These are phyloP conservation scores for Neltuma alba DNA, from an alignment of 306 rosid genomes.

Conservation along the genomic window DNA sequence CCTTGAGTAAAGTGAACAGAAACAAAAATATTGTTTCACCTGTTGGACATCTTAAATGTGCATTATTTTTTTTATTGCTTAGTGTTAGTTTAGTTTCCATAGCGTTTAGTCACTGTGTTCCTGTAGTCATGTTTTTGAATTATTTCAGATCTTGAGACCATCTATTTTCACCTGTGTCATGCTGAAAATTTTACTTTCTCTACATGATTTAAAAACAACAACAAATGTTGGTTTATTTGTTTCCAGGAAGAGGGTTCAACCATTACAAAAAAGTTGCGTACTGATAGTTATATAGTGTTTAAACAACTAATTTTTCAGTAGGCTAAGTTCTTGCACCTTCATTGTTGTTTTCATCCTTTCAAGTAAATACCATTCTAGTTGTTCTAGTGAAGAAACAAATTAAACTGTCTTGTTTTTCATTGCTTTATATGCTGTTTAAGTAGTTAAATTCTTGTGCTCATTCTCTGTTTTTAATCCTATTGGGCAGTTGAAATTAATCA, in stretches of 20 bases:
- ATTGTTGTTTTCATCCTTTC: constrained; percentile 17
- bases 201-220: background rate
- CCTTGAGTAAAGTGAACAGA: constrained; percentile 21
- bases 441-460: background rate
- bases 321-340: background rate
- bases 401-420: background rate
- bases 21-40: background rate
- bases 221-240: background rate
- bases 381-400: background rate
- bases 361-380: background rate
- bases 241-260: background rate
- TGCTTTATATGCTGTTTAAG: background rate
- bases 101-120: background rate
- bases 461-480: background rate
- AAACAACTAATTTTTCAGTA: constrained; percentile 10
- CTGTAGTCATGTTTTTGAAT: constrained; percentile 10
- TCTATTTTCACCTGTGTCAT: background rate
- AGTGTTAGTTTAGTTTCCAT: constrained; percentile 16
- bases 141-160: background rate
- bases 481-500: background rate
- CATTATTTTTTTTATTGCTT: background rate
- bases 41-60: background rate
- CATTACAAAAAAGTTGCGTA: background rate
- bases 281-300: background rate
- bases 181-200: background rate